Conservation (phyloP, 2,329 filamentous ascomycete species). For the Sphaerulina musiva region DNA sequence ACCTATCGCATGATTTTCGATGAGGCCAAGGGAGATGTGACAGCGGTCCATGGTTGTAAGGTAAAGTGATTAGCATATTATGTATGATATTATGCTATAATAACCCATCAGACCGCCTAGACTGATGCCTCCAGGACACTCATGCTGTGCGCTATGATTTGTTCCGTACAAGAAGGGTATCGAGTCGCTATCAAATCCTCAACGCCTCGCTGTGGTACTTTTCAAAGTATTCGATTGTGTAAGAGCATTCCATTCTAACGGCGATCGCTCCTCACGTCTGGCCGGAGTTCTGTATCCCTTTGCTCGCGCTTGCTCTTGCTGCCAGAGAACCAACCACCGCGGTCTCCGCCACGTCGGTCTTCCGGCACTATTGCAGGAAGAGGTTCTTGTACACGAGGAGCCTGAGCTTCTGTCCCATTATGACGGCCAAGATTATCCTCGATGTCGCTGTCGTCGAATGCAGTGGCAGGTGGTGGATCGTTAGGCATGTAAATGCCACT, state of each 20-base stretch:
- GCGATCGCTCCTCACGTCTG: conserved; percentile 10
- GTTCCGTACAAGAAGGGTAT: neutral
- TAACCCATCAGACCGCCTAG: too few species aligned
- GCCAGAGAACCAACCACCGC: conserved; percentile 17
- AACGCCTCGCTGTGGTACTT: neutral
- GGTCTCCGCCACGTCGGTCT: conserved; percentile 15
- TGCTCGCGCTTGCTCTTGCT: conserved; percentile 10
- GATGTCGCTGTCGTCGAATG: conserved; percentile 31
- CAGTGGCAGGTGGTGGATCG: conserved; percentile 41
- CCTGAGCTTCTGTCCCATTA: neutral
- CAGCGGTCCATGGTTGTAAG: too few species aligned
- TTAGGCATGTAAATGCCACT: conserved; percentile 31
- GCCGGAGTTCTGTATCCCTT: conserved; percentile 9
- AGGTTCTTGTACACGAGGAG: conserved; percentile 14
- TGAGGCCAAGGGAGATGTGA: too few species aligned
- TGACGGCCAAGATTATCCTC: conserved; percentile 10
- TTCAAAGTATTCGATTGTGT: neutral
- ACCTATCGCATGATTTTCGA: too few species aligned
- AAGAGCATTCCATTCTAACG: neutral
- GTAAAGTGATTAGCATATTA: too few species aligned
- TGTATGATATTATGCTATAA: too few species aligned
- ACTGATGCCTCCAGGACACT: neutral
- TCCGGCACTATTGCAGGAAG: conserved; percentile 14
- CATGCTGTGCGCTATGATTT: neutral
- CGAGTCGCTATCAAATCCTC: neutral